Evolutionary conservation across 768 basidiomycete species (phyloP).

Genomic region (Pulveroboletus ravenelii): DNA sequence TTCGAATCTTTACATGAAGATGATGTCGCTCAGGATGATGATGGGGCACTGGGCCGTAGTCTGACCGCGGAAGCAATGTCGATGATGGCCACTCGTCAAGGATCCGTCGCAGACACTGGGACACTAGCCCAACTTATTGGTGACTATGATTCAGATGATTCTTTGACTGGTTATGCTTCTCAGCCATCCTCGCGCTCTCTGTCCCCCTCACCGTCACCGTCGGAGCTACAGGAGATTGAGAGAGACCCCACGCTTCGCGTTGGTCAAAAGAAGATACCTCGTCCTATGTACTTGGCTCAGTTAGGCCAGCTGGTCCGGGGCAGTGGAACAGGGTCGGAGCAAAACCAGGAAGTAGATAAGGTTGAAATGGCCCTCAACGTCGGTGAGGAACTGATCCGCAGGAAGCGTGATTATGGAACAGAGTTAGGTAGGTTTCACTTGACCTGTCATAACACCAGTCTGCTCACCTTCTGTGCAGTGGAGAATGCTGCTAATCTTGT

Average conservation of each 20-base stretch:
- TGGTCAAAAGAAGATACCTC: slow-evolving; percentile 61
- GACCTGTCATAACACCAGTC: not conserved
- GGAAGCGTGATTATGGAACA: slow-evolving; percentile 78
- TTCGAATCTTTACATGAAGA: slow-evolving; percentile 29
- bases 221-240: slow-evolving; percentile 78
- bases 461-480: slow-evolving; percentile 42
- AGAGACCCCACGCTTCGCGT: slow-evolving; percentile 79
- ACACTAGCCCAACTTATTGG: slow-evolving; percentile 12
- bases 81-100: not conserved
- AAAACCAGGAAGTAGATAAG: slow-evolving; percentile 64
- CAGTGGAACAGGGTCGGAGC: slow-evolving; percentile 47
- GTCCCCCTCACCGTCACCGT: slow-evolving; percentile 77
- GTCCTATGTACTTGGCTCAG: slow-evolving; percentile 88
- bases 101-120: not conserved
- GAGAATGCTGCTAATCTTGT: slow-evolving; percentile 87
- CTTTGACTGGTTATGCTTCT: slow-evolving; percentile 74
- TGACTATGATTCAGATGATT: slow-evolving; percentile 76
- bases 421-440: slow-evolving; percentile 62
- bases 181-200: slow-evolving; percentile 60
- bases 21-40: slow-evolving; percentile 1
- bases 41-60: slow-evolving; percentile 6
- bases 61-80: slow-evolving; percentile 12
- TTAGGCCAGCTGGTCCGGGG: slow-evolving; percentile 72
- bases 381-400: slow-evolving; percentile 80
- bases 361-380: slow-evolving; percentile 75